phyloP scores from a whole-genome alignment of 768 basidiomycete genomes.

The Pisolithus orientalis region DNA sequence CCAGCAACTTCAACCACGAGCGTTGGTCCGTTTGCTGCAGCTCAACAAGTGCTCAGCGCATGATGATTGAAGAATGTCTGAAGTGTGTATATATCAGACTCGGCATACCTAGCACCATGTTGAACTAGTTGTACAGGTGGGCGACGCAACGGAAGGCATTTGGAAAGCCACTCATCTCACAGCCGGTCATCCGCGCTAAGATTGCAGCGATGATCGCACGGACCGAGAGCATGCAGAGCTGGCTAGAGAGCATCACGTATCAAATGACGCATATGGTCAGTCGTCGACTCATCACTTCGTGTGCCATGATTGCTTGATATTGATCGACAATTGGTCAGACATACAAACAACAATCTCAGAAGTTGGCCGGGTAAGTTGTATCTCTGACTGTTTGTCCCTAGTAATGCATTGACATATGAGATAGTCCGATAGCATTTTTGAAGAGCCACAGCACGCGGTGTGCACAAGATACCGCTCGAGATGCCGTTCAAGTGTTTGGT shows the following conservation, averaged over 20 bases:
- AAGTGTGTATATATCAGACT: constrained; percentile 38
- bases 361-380: constrained; percentile 59
- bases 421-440: constrained; percentile 68
- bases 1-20: constrained; percentile 90
- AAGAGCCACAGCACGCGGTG: constrained; percentile 74
- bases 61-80: constrained; percentile 74
- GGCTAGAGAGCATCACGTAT: constrained; percentile 82
- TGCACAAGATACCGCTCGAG: constrained; percentile 74
- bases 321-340: constrained; percentile 27
- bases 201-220: constrained; percentile 86
- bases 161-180: constrained; percentile 77
- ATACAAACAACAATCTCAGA: constrained; percentile 67
- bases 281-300: not conserved
- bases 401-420: not conserved
- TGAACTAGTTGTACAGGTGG: constrained; percentile 52
- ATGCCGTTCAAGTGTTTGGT: constrained; percentile 77
- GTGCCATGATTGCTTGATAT: not conserved
- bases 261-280: constrained; percentile 81
- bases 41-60: constrained; percentile 65
- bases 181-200: constrained; percentile 85
- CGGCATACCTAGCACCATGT: not conserved
- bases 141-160: constrained; percentile 84
- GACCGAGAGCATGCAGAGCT: constrained; percentile 74
- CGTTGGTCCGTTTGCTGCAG: constrained; percentile 87
- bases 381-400: not conserved